Conservation (phyloP, 257 asterid species). For the Fraxinus americana region DNA sequence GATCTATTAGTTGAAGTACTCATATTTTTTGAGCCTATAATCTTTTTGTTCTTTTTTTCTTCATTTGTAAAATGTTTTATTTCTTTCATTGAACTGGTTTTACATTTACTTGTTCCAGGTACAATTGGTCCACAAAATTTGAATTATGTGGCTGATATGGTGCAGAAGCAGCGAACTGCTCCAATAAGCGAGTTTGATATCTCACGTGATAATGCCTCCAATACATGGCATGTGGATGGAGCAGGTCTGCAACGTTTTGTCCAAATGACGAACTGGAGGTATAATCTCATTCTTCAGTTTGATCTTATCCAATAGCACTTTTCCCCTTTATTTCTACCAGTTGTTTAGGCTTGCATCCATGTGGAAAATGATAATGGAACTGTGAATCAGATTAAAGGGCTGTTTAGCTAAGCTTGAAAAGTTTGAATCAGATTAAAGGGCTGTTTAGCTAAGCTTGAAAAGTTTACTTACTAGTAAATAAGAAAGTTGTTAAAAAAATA, state of each 20-base stretch:
- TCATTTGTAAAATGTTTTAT: background rate
- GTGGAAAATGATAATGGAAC: background rate
- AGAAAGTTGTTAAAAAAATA: no score
- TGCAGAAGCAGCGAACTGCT: slow-evolving; percentile 66
- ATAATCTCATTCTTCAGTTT: slow-evolving; percentile 3
- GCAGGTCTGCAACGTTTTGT: slow-evolving; percentile 87
- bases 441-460: background rate
- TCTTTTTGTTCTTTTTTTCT: background rate
- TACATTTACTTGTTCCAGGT: slow-evolving; percentile 35
- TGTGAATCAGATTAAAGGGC: background rate
- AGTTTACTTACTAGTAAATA: background rate
- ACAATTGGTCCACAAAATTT: slow-evolving; percentile 41
- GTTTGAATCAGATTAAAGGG: background rate
- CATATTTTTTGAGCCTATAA: background rate
- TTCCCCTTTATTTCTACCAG: background rate
- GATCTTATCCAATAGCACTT: background rate
- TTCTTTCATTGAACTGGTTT: slow-evolving; percentile 13
- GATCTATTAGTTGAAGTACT: background rate
- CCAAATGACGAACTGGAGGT: slow-evolving; percentile 99
- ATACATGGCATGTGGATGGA: slow-evolving; percentile 79
- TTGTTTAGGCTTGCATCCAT: background rate
- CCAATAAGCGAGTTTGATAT: slow-evolving; percentile 84
- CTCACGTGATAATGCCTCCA: slow-evolving; percentile 52
- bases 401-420: background rate
- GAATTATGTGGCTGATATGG: slow-evolving; percentile 69